phyloP scores from a whole-genome alignment of 805 yeast species.

The Blastobotrys americana region DNA sequence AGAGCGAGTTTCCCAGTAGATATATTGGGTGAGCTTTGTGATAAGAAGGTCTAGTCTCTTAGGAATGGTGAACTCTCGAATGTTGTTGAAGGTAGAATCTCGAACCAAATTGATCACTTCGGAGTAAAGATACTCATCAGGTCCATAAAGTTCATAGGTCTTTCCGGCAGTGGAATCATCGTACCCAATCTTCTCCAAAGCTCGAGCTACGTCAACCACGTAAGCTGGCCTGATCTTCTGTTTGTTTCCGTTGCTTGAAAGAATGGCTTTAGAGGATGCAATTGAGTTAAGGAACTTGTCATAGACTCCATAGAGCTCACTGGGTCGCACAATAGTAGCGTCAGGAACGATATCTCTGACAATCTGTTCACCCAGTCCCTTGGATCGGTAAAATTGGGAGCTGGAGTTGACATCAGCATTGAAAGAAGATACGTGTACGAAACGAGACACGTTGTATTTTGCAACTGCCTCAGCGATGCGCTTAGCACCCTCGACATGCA shows the following conservation, averaged over 20 bases:
- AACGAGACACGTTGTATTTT: constrained; percentile 64
- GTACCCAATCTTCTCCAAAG: constrained; percentile 68
- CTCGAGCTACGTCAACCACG: constrained; percentile 69
- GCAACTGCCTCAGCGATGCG: constrained; percentile 68
- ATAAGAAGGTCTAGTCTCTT: constrained; percentile 33
- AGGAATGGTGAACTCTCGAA: constrained; percentile 36
- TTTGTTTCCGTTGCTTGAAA: constrained; percentile 58
- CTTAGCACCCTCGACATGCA: constrained; percentile 69
- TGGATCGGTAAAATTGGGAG: constrained; percentile 69
- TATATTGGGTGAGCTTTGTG: constrained; percentile 33
- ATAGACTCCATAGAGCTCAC: constrained; percentile 70
- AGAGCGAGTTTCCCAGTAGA: constrained; percentile 45
- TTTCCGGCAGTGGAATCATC: constrained; percentile 77
- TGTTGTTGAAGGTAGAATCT: constrained; percentile 44
- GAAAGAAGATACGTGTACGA: constrained; percentile 71
- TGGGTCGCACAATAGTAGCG: constrained; percentile 79
- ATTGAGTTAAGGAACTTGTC: constrained; percentile 59
- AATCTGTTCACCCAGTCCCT: constrained; percentile 68
- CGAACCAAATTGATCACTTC: constrained; percentile 68
- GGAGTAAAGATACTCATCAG: constrained; percentile 51
- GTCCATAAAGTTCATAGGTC: constrained; percentile 66
- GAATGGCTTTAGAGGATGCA: constrained; percentile 50
- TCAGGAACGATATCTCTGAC: constrained; percentile 64
- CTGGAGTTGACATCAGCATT: constrained; percentile 63
- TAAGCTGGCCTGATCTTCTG: constrained; percentile 66